Percentiles rank a stretch among this genome's conserved stretches.
Conservation (phyloP, 2,329 filamentous ascomycete species). For the Bertia moriformis region DNA sequence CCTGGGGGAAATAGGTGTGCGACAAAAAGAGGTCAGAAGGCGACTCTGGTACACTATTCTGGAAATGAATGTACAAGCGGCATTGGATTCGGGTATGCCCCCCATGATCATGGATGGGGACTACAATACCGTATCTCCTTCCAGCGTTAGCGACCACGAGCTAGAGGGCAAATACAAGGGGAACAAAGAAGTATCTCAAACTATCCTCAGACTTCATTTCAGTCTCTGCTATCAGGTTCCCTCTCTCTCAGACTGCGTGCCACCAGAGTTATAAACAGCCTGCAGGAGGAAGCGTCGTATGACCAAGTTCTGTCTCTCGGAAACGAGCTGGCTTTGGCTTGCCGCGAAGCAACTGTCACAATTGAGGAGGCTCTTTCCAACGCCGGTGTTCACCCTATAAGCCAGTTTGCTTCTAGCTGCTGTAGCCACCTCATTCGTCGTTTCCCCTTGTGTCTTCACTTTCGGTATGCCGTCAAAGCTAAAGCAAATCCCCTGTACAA, state of each 20-base stretch:
- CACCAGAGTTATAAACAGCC: conserved; percentile 12
- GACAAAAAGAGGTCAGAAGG: conserved; percentile 38
- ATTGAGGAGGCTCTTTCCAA: too few species aligned
- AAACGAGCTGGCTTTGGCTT: conserved; percentile 13
- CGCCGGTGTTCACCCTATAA: too few species aligned
- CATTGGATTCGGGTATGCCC: conserved; percentile 32
- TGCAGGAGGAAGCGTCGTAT: conserved; percentile 14
- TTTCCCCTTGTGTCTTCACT: neutral
- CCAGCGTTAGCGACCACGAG: conserved; percentile 30
- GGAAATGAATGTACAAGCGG: conserved; percentile 35
- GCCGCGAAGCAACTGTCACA: too few species aligned
- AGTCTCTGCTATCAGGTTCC: neutral
- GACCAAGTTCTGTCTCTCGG: conserved; percentile 15
- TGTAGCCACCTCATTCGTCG: neutral
- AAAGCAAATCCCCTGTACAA: conserved; percentile 4
- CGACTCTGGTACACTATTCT: conserved; percentile 40
- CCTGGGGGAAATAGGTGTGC: too few species aligned
- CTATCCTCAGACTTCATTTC: neutral
- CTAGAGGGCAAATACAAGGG: too few species aligned
- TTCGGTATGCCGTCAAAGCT: neutral
- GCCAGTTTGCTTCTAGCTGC: neutral
- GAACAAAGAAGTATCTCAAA: too few species aligned
- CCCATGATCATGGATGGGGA: conserved; percentile 28
- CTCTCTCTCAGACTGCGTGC: conserved; percentile 6
- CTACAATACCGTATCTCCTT: conserved; percentile 32